Conservation (phyloP, 2,329 filamentous ascomycete genomes). For the Fusarium nygamai region DNA sequence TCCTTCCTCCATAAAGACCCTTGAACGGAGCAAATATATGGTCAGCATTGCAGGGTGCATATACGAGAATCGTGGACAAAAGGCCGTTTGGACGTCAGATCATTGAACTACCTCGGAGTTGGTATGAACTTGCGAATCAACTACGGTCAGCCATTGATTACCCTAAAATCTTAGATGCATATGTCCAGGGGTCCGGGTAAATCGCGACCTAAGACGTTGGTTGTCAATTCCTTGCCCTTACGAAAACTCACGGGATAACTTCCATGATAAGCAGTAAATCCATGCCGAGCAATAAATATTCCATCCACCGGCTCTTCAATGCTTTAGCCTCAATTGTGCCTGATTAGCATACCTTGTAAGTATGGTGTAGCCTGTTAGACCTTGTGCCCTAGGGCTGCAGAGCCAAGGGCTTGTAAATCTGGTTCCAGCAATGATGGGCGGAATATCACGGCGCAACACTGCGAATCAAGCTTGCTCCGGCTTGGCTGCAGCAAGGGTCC, state of each 20-base stretch:
- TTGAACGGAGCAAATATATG: accelerated
- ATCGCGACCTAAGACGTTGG: neutral
- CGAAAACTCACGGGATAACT: accelerated
- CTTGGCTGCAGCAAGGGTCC: neutral
- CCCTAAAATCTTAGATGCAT: neutral
- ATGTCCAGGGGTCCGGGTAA: neutral
- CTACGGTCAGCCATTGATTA: accelerated
- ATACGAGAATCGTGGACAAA: neutral
- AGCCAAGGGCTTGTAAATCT: neutral
- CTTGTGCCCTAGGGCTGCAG: neutral
- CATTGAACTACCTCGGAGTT: too few relatives aligned
- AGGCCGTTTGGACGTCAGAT: too few relatives aligned
- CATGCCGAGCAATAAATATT: neutral
- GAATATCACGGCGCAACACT: neutral
- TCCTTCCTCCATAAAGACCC: accelerated
- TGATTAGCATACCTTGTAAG: too few relatives aligned
- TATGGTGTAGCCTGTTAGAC: neutral
- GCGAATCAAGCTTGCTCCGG: neutral
- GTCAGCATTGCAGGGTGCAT: neutral
- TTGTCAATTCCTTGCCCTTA: accelerated
- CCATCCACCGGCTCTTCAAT: neutral
- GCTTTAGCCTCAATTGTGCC: neutral
- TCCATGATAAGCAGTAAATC: neutral
- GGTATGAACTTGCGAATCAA: too few relatives aligned
- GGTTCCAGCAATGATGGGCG: neutral